Evolutionary conservation across 2,329 filamentous ascomycete genomes (phyloP).

Genomic region (Colletotrichum gloeosporioides): DNA sequence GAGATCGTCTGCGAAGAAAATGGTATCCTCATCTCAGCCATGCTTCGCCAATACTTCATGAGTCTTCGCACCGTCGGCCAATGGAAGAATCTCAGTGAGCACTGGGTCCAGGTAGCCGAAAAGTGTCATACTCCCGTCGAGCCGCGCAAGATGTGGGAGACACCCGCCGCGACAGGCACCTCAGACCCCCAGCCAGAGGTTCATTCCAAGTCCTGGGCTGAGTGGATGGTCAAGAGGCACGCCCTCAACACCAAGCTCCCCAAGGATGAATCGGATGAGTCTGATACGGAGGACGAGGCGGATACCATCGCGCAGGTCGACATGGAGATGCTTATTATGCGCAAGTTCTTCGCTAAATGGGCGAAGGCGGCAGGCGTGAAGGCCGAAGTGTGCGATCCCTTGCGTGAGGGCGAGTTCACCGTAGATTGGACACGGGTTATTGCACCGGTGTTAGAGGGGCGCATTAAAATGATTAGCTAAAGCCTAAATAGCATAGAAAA

Average conservation of each 20-base stretch:
- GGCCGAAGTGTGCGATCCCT: slow-evolving; percentile 54
- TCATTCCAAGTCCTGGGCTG: slow-evolving; percentile 37
- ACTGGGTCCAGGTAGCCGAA: slow-evolving; percentile 72
- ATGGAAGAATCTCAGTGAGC: slow-evolving; percentile 76
- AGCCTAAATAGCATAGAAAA: not conserved
- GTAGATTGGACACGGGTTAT: slow-evolving; percentile 84
- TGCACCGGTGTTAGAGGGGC: slow-evolving; percentile 76
- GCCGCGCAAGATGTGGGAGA: slow-evolving; percentile 40
- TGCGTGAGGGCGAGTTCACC: slow-evolving; percentile 63
- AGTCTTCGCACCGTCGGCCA: slow-evolving; percentile 79
- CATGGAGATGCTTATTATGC: slow-evolving; percentile 66
- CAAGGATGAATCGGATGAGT: slow-evolving; percentile 48
- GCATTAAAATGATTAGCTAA: slow-evolving; percentile 61
- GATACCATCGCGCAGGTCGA: slow-evolving; percentile 53
- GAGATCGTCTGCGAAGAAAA: slow-evolving; percentile 87
- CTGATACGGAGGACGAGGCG: slow-evolving; percentile 34
- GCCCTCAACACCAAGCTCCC: slow-evolving; percentile 37
- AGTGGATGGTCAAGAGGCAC: slow-evolving; percentile 39
- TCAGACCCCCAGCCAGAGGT: slow-evolving; percentile 21
- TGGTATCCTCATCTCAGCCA: slow-evolving; percentile 83
- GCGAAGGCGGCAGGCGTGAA: slow-evolving; percentile 70
- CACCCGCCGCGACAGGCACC: slow-evolving; percentile 25
- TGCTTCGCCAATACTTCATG: slow-evolving; percentile 92
- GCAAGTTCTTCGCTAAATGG: slow-evolving; percentile 77
- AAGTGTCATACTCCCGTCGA: slow-evolving; percentile 60